phyloP scores from a whole-genome alignment of 306 rosid genomes.

The Luffa acutangula region DNA sequence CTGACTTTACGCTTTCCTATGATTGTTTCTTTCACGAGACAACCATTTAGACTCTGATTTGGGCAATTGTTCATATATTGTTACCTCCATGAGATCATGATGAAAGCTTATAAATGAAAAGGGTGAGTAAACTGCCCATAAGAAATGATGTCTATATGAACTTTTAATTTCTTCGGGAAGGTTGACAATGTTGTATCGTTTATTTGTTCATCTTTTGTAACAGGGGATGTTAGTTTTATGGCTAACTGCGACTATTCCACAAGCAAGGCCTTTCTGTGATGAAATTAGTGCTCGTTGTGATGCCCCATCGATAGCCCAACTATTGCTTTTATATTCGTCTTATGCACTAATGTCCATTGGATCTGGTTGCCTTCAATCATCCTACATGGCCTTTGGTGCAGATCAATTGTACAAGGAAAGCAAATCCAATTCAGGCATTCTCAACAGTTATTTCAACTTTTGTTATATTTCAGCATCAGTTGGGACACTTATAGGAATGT shows the following conservation, averaged over 20 bases:
- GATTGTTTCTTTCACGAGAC: background rate
- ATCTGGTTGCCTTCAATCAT: slow-evolving; percentile 17
- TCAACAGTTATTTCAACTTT: slow-evolving; percentile 5
- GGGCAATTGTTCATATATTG: background rate
- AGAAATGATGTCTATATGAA: background rate
- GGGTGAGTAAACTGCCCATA: background rate
- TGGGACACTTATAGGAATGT: background rate
- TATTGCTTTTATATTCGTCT: slow-evolving; percentile 4
- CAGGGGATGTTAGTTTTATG: slow-evolving; percentile 25
- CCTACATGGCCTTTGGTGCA: slow-evolving; percentile 17
- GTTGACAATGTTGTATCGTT: background rate
- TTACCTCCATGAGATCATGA: background rate
- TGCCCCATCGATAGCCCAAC: slow-evolving; percentile 1
- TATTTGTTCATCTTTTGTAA: background rate
- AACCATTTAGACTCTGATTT: background rate
- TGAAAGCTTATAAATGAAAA: background rate
- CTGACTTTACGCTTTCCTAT: background rate
- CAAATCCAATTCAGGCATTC: background rate
- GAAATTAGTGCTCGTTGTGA: background rate
- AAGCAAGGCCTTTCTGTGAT: slow-evolving; percentile 11
- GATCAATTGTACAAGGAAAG: slow-evolving; percentile 10
- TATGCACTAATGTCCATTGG: slow-evolving; percentile 17
- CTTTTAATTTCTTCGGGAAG: background rate
- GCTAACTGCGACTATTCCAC: slow-evolving; percentile 14
- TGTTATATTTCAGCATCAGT: background rate